Base-by-base conservation (phyloP, 2,329 filamentous ascomycete genomes). In the Pseudohalonectria lignicola region DNA sequence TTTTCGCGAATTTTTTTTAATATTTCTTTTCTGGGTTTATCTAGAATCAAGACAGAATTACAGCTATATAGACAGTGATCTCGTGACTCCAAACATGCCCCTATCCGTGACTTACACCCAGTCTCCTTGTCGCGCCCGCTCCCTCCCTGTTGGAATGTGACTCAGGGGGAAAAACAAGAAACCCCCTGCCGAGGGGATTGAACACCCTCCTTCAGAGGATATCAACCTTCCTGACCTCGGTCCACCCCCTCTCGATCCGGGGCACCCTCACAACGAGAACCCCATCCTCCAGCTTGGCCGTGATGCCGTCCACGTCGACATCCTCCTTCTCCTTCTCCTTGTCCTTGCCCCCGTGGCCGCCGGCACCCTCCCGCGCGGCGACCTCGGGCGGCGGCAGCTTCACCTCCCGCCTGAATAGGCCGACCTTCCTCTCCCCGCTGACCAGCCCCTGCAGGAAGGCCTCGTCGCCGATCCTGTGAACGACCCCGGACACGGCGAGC, bases 201-300 rank as follows among this genome's bases (percentile, higher is more conserved):
- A n/a, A n/a, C n/a, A n/a, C n/a, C n/a, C n/a, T n/a, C n/a, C n/a
- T n/a, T n/a, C n/a, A n/a, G n/a, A n/a, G n/a, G n/a, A 79, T 70
- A 40, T 79, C 72, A 30, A 79, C 67, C 55, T 71, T 71, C 51
- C 65, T 68, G 42, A 79, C 65, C 49, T 78, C 72, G 47, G 76
- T 81, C 64, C 76, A 77, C 47, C 76, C 76, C 56, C 67, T 74
- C 52, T 82, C 76, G 7, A 74, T 51, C 64, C 86, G 88, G 7
- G 83, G 83, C 2, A 93, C 74, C n/a, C 74, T 77, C n/a, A 93
- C 68, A 26, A 79, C 65, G 47, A 93, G 57, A 1, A 93, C 63
- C 5, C 86, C 86, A 53, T 92, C 82, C 56, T 86, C 81, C 60
- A 93, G 69, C 61, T 77, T 86, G 3, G 85, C 84, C 3, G 67